Evolutionary conservation across 495 filamentous ascomycete genomes (phyloP), one percentile per base, ranked within the genome.

Genomic region (Xanthoparmelia taractica): DNA sequence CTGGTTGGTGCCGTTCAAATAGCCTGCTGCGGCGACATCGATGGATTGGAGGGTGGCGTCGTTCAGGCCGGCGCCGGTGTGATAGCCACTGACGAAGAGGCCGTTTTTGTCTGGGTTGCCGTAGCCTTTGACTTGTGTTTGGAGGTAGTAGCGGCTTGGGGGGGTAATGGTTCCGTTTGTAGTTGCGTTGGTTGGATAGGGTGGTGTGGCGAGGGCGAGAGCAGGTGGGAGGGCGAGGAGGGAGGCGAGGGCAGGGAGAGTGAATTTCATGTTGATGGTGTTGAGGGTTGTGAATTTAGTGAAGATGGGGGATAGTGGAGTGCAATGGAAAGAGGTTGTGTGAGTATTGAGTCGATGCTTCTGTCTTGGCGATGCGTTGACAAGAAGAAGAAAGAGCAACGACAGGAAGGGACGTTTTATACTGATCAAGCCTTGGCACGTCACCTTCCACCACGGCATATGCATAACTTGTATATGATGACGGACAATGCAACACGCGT

Each of bases 11-110:
- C 70, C 76, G 45, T 81, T 82, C 58, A 83, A 52, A 65, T 72
- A 79, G 50, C 71, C 72, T 3, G 61, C 29, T 25, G 67, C 66
- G 36, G 77, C 78, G 25, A 57, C 62, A 0, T 38, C 58, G 40
- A 73, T 69, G 1, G 66, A 48, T n/a, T 65, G 67, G 40, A 83
- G 72, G 4, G 78, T 75, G 36, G 73, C 77, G 66, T 82, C 79
- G 47, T 73, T 77, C 20, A 75, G 47, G 11, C 76, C 79, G 13
- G 78, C 78, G 29, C 78, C 79, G 10, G 77, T 80, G 72, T 81
- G 78, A 64, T 81, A 81, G 65, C 72, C 65, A 20, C 73, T 71
- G 47, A 80, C 71, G 50, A 76, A 81, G 58, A 82, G 78, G 60
- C 76, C 63, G 0, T 72, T 61, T 1, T 69, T 37, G 62, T 72